A percentile compares a stretch with the other conserved stretches of the same genome.
Evolutionary conservation across 2,329 filamentous ascomycete species (phyloP).

Genomic region (Trichoderma arundinaceum): DNA sequence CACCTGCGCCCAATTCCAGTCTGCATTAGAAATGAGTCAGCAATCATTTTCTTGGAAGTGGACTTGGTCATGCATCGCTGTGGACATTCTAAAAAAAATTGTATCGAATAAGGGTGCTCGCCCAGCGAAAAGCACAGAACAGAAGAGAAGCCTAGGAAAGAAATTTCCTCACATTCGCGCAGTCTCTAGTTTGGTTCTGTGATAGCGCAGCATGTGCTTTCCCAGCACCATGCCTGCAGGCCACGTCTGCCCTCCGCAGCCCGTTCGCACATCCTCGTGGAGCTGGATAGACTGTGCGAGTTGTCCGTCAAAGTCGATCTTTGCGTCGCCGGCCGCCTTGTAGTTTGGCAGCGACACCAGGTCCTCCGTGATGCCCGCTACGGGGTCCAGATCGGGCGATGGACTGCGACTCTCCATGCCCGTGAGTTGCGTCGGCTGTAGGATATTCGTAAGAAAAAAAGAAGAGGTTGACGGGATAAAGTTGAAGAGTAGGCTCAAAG

Average conservation of each 20-base stretch:
- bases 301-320: conserved; percentile 73
- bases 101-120: background rate
- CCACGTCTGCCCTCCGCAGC: conserved; percentile 94
- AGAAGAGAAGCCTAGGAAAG: background rate
- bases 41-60: conserved; percentile 2
- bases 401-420: conserved; percentile 42
- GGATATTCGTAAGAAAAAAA: background rate
- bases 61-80: background rate
- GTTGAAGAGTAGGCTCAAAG: background rate
- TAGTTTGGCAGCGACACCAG: conserved; percentile 64
- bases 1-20: conserved; percentile 89
- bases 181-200: conserved; percentile 64
- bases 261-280: conserved; percentile 83
- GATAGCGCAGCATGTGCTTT: conserved; percentile 82
- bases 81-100: background rate
- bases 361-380: conserved; percentile 57
- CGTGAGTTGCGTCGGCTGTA: background rate
- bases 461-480: background rate
- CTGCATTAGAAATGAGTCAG: conserved; percentile 50
- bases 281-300: conserved; percentile 73
- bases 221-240: conserved; percentile 88
- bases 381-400: conserved; percentile 57
- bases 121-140: conserved; percentile 3
- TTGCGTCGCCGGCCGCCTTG: conserved; percentile 59
- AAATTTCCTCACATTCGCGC: conserved; percentile 71